Percentiles rank a stretch among this genome's conserved stretches.
Conservation (phyloP, 2,329 filamentous ascomycete species). For the Colletotrichum viniferum region DNA sequence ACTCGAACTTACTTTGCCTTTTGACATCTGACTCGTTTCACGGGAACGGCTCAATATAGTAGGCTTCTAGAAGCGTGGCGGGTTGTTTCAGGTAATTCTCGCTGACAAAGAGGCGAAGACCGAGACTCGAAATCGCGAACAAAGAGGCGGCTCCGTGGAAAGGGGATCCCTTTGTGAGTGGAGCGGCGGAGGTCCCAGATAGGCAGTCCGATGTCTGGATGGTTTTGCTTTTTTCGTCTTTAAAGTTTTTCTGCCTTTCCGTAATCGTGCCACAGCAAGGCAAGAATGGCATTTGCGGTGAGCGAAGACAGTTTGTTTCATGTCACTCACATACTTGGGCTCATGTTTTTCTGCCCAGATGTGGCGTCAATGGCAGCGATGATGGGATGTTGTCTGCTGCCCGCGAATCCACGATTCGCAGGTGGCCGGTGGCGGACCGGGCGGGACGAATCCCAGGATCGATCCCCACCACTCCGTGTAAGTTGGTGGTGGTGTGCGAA, state of each 20-base stretch:
- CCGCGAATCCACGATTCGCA: constrained; percentile 7
- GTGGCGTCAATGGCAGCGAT: background rate
- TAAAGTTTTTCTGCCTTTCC: background rate
- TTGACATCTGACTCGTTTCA: constrained; percentile 9
- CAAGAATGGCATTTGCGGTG: background rate
- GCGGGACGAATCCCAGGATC: constrained; percentile 13
- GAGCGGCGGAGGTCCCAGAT: background rate
- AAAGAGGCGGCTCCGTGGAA: background rate
- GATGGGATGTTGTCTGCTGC: background rate
- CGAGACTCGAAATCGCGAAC: background rate
- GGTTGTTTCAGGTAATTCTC: background rate
- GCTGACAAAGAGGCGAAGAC: background rate
- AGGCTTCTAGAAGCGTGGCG: constrained; percentile 16
- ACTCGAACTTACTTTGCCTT: background rate
- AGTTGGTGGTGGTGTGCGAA: background rate
- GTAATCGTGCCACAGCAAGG: background rate
- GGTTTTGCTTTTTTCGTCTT: background rate
- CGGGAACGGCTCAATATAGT: background rate
- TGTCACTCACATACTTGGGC: background rate
- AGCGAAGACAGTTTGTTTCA: constrained; percentile 15
- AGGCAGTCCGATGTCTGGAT: background rate
- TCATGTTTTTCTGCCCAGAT: background rate
- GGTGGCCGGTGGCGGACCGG: constrained; percentile 8
- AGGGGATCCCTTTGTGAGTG: background rate
- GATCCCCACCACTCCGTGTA: constrained; percentile 1